Base-by-base conservation (phyloP, 345 rosid species). In the Acer saccharum region DNA sequence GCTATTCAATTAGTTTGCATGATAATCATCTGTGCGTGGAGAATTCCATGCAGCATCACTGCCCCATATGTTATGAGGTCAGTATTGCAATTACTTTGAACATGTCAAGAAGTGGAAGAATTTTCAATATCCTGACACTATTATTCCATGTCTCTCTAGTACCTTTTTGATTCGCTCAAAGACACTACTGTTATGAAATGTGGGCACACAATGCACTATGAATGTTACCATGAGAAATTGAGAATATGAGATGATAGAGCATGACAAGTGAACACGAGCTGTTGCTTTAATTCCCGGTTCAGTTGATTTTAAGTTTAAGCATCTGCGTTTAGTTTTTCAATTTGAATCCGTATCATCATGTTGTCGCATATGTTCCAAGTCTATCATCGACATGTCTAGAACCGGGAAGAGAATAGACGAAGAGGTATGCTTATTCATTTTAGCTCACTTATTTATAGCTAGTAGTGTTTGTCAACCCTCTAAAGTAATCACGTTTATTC, bases 51-150 rank as follows among this genome's bases (percentile, higher is more conserved):
- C 89, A 84, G 65, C 99, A 96, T 80, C 98, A 96, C 81, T 96
- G 99, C 83, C 95, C 99, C 73, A 96, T 96, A 65, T 96, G 99
- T 77, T 96, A 83, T 23, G 99, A 96, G 98, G 98, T 96, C 62
- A 25, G 83, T 64, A 10, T 77, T 65, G 11, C 39, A 11, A 67
- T 52, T 70, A 58, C 70, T 74, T 64, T 52, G 7, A 25, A 76
- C 29, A 1, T 23, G n/a, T 44, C 23, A 55, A 14, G 23, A 11
- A 29, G 25, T 32, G 9, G 5, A n/a, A 46, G 46, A 25, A 8
- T 43, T 11, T 7, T 66, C 55, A 27, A n/a, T 73, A 25, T 12
- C 39, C 78, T 76, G 54, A 80, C 54, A 12, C 69, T 67, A 18
- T 16, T 63, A 5, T 55, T 3, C 41, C 68, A 41, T 72, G 52